Evolutionary conservation across 179 eudicot species (phyloP), one percentile per base, ranked within the genome.

Genomic region (Silene coronaria): DNA sequence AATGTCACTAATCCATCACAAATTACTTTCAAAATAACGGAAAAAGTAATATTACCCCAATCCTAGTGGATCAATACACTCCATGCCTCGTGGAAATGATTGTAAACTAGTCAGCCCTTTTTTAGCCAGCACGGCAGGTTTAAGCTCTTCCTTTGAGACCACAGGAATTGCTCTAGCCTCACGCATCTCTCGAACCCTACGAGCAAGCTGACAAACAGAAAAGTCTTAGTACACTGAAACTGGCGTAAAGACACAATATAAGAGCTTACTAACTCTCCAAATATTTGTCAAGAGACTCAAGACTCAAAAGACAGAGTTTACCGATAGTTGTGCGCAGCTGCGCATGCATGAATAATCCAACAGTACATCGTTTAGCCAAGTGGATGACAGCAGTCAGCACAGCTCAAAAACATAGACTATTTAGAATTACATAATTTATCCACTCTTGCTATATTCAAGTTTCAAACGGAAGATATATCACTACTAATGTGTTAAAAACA

Each of bases 161-260:
- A 83, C 88, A 46, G 98, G 88, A 68, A 81, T 88, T 70, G 89
- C 89, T 88, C 80, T 88, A 61, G 97, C 79, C 84, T 93, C 99
- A 74, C 99, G 89, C 99, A 96, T 93, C 80, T 96, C 99, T 68
- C 99, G 97, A 71, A 96, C 99, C 82, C 96, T 89, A 59, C 99
- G 95, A 75, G 91, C 87, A 85, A 96, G 99, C 99, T 96, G 90
- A 75, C 83, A 84, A 55, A 74, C 51, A 78, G 48, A 62, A 76
- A 57, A 51, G 68, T 27, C 74, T 66, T 30, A 65, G 59, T 46
- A 75, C 24, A 69, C 55, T 51, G 30, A 74, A 21, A 23, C 32
- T 62, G 12, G 27, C 61, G 45, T 46, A 73, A 24, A 77, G 70
- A 77, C 19, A 64, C 28, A 61, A 72, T 55, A 57, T n/a, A 72